Evolutionary conservation across 768 basidiomycete genomes (phyloP).

Genomic region (Scleroderma bovista): DNA sequence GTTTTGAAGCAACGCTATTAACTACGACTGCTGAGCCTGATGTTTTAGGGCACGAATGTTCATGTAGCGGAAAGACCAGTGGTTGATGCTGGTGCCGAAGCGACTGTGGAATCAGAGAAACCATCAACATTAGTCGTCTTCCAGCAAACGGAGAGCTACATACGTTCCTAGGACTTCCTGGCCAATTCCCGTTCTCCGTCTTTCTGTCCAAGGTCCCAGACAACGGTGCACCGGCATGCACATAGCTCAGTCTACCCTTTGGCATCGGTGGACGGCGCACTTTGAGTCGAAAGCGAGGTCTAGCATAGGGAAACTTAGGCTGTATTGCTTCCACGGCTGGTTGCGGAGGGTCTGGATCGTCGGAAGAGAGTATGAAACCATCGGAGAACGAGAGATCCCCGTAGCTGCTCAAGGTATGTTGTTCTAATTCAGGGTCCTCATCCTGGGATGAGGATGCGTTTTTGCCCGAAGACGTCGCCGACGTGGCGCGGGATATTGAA

Average conservation of each 20-base stretch:
- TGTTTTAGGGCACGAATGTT: too few species aligned
- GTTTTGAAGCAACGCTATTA: not conserved
- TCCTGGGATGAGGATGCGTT: not conserved
- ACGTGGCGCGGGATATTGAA: not conserved
- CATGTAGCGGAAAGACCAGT: constrained; percentile 1
- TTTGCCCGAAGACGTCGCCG: not conserved
- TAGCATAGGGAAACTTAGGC: not conserved
- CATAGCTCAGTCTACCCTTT: constrained; percentile 14
- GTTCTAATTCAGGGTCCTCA: constrained; percentile 27
- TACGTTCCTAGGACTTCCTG: constrained; percentile 12
- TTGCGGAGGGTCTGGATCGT: not conserved
- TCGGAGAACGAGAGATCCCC: constrained; percentile 43
- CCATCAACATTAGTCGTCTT: not conserved
- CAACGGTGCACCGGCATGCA: constrained; percentile 6
- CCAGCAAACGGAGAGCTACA: not conserved
- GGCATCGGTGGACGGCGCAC: constrained; percentile 24
- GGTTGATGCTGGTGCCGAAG: constrained; percentile 15
- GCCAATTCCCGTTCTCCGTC: constrained; percentile 9
- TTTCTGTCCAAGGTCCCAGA: not conserved
- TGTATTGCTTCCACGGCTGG: not conserved
- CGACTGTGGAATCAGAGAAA: not conserved
- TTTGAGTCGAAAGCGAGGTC: constrained; percentile 19
- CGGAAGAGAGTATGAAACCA: constrained; percentile 29
- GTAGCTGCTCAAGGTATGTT: constrained; percentile 37
- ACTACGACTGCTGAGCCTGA: too few species aligned